These are phyloP conservation scores for Coffea eugenioides DNA, from an alignment of 257 asterid genomes.

Conservation along the genomic window DNA sequence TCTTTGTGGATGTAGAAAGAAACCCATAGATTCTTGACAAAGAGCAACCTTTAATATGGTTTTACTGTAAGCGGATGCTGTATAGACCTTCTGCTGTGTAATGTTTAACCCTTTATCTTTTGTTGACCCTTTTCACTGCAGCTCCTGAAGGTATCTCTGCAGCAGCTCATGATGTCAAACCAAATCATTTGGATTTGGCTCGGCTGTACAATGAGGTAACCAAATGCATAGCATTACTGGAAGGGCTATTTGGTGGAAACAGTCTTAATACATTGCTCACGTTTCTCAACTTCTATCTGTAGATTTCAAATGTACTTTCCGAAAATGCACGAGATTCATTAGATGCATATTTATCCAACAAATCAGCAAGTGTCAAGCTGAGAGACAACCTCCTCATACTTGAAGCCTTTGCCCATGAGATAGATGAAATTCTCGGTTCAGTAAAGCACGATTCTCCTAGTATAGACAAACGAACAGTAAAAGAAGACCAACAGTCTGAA, in stretches of 20 bases:
- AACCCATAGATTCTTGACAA: background rate
- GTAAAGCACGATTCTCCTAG: constrained; percentile 30
- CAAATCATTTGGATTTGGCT: constrained; percentile 61
- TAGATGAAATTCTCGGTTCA: constrained; percentile 48
- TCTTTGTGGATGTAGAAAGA: background rate
- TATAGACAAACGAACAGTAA: constrained; percentile 5
- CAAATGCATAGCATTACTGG: background rate
- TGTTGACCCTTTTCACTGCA: constrained; percentile 27
- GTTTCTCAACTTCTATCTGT: constrained; percentile 19
- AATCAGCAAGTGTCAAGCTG: constrained; percentile 39
- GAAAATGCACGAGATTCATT: constrained; percentile 45
- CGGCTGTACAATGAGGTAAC: constrained; percentile 76
- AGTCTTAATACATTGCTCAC: background rate
- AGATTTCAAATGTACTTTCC: constrained; percentile 58
- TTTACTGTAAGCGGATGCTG: background rate
- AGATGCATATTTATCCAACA: constrained; percentile 32
- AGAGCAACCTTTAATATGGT: background rate
- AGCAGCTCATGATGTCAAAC: constrained; percentile 55
- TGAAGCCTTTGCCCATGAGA: constrained; percentile 41
- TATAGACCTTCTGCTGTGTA: background rate
- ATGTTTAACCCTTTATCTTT: background rate
- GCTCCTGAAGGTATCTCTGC: constrained; percentile 63
- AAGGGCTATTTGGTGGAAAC: background rate
- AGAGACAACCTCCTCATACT: constrained; percentile 42
- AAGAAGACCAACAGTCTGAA: constrained; percentile 26